These are phyloP conservation scores for Serendipita sp. DNA, from an alignment of 1,284 basidiomycete species.

Conservation along the genomic window DNA sequence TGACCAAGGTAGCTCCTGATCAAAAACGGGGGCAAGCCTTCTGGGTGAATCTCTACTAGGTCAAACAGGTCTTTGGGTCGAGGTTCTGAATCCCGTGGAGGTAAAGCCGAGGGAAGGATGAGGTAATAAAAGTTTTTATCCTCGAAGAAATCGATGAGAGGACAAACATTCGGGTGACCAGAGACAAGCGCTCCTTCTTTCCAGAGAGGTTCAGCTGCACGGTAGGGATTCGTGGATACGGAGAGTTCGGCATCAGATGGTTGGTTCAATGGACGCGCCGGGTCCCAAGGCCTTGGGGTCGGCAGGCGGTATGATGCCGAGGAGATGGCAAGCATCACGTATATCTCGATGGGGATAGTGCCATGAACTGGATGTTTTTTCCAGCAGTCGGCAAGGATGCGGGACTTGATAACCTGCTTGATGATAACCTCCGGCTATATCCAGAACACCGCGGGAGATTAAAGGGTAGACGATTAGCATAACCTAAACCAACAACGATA, in stretches of 20 bases:
- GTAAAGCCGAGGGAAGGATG: slow-evolving; percentile 43
- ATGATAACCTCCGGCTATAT: slow-evolving; percentile 56
- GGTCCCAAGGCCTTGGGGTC: slow-evolving; percentile 60
- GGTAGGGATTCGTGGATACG: slow-evolving; percentile 14
- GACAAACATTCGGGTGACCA: slow-evolving; percentile 86
- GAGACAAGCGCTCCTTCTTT: slow-evolving; percentile 53
- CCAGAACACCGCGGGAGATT: slow-evolving; percentile 7
- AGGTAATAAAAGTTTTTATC: slow-evolving; percentile 96
- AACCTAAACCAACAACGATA: background rate
- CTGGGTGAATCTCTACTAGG: slow-evolving; percentile 79
- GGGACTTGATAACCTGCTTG: slow-evolving; percentile 97
- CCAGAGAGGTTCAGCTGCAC: slow-evolving; percentile 28
- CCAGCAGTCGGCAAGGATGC: slow-evolving; percentile 98
- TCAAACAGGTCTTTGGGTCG: slow-evolving; percentile 80
- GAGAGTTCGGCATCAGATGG: slow-evolving; percentile 19
- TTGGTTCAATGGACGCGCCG: slow-evolving; percentile 29
- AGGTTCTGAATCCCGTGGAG: slow-evolving; percentile 30
- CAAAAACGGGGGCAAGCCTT: slow-evolving; percentile 64
- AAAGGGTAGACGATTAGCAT: slow-evolving; percentile 12
- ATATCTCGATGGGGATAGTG: slow-evolving; percentile 97
- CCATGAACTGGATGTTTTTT: slow-evolving; percentile 90
- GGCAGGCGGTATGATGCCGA: slow-evolving; percentile 61
- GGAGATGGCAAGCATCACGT: slow-evolving; percentile 86
- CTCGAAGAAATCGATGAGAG: slow-evolving; percentile 93
- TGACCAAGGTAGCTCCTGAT: slow-evolving; percentile 84